Evolutionary conservation across 257 asterid species (phyloP), one percentile per base, ranked within the genome.

Genomic region (Solanum gandarillasii): DNA sequence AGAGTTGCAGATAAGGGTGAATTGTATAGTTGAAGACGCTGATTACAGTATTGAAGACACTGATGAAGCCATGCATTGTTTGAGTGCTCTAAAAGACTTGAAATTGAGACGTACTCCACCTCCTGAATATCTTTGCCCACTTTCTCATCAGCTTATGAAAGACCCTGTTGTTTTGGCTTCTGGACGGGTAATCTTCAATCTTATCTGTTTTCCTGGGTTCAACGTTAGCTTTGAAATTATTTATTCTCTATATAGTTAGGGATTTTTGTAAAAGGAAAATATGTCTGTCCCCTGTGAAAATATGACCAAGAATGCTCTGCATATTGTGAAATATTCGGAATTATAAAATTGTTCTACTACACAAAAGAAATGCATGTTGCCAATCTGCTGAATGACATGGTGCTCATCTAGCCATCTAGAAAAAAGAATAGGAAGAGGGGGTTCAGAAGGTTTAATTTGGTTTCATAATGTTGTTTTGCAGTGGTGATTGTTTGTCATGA

Each of bases 91-190:
- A 18, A 89, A 89, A 79, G 91, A 86, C 4, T 90, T 89, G 71
- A 90, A 86, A 84, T 20, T 85, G 91, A 90, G 87, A 74, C 41
- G 34, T 46, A 18, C 36, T 72, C 87, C 89, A 6, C 96, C 95
- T 32, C 73, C 60, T 8, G 94, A 92, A 90, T 91, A 92, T 73
- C 68, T 43, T 68, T 94, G 96, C 70, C 94, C 98, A 9, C 83
- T 94, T 79, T 92, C 96, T 79, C 92, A 92, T 60, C 46, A 83
- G 68, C 75, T 93, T 76, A 92, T 94, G 94, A 86, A 81, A 8
- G 92, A 94, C 38, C 96, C 98, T 87, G 98, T 94, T 87, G 91
- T 92, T 16, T 43, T 92, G 38, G 91, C 94, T 32, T 89, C 98
- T 84, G 96, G 95, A 58, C 94, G 88, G 96, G 98, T 94, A n/a